Percentiles rank a stretch among this genome's conserved stretches.
phyloP scores from a whole-genome alignment of 129 eudicot species.

The Pittosporum tobira region DNA sequence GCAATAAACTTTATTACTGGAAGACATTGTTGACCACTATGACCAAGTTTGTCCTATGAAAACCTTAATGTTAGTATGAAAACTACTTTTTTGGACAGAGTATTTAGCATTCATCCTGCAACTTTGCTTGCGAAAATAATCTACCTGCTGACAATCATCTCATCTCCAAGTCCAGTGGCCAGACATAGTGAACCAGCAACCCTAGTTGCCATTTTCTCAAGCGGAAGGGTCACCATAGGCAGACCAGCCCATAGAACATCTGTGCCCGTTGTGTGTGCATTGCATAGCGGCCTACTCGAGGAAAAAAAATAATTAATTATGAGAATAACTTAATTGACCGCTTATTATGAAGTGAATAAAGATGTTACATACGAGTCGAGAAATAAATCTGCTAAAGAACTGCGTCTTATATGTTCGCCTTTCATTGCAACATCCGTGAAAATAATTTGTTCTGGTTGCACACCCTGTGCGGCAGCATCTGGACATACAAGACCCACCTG shows the following conservation, averaged over 20 bases:
- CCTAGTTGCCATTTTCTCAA: constrained; percentile 98
- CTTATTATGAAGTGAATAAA: too few species aligned
- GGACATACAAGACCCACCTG: constrained; percentile 12
- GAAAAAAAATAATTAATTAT: too few species aligned
- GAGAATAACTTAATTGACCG: too few species aligned
- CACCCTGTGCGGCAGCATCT: constrained; percentile 98
- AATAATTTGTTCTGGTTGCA: constrained; percentile 90
- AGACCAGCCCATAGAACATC: constrained; percentile 99
- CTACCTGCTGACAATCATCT: constrained; percentile 71
- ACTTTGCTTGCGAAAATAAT: too few species aligned
- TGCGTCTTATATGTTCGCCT: constrained; percentile 84
- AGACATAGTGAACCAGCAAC: constrained; percentile 96
- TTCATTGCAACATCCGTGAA: constrained; percentile 98
- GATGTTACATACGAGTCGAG: constrained; percentile 99
- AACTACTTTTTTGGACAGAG: too few species aligned
- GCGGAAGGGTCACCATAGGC: constrained; percentile 96
- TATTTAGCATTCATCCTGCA: too few species aligned
- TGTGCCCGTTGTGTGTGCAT: constrained; percentile 97
- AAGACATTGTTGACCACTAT: too few species aligned
- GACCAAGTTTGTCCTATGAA: too few species aligned
- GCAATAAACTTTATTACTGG: too few species aligned
- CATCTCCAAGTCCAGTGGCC: constrained; percentile 82
- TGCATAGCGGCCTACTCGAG: constrained; percentile 71
- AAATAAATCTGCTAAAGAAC: constrained; percentile 83
- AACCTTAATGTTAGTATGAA: too few species aligned